A percentile compares a stretch with the other conserved stretches of the same genome.
phyloP scores from a whole-genome alignment of 73 alveolate species.

The Tetrahymena malaccensis region DNA sequence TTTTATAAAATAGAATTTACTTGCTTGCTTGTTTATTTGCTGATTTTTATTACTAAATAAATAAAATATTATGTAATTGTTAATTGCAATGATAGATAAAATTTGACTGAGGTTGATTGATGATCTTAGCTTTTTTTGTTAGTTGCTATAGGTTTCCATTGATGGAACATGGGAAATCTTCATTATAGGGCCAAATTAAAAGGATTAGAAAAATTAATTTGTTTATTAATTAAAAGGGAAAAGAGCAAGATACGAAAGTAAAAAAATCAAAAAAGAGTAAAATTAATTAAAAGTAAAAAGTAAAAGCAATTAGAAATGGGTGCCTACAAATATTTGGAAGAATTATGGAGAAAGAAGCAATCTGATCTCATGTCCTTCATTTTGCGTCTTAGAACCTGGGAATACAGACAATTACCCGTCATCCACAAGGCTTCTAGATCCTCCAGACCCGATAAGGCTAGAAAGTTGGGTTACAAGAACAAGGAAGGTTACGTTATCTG shows the following conservation, averaged over 20 bases:
- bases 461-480: conserved; percentile 97
- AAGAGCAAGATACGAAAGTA: neutral
- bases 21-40: no score
- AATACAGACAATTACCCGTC: conserved; percentile 96
- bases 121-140: neutral
- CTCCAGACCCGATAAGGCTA: conserved; percentile 98
- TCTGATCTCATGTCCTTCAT: conserved; percentile 96
- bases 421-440: conserved; percentile 95
- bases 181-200: neutral
- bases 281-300: neutral
- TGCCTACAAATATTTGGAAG: conserved; percentile 97
- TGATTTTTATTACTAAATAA: no score
- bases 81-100: neutral
- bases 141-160: neutral
- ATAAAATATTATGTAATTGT: neutral
- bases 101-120: neutral
- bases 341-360: conserved; percentile 99
- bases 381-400: conserved; percentile 97
- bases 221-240: neutral
- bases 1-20: no score
- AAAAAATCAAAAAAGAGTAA: neutral
- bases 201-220: neutral
- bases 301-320: conserved; percentile 69
- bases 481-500: conserved; percentile 83
- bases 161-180: neutral